Evolutionary conservation across 345 rosid genomes (phyloP).

Genomic region (Brassica nigra): DNA sequence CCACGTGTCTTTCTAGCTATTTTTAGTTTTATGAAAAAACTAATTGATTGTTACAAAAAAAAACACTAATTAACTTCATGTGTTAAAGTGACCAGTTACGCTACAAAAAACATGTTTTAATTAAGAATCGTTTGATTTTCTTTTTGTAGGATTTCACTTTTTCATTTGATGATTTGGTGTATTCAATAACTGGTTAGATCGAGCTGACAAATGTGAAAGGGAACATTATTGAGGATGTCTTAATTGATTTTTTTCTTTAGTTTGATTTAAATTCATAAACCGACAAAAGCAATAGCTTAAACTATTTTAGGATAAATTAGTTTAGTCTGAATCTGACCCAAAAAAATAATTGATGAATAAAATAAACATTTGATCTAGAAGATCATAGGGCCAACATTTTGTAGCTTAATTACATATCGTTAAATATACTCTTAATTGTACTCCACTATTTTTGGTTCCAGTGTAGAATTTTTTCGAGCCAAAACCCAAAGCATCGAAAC

Average conservation of each 20-base stretch:
- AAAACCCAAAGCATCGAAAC: neutral
- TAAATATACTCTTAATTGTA: neutral
- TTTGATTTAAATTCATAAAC: neutral
- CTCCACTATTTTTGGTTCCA: neutral
- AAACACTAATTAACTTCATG: neutral
- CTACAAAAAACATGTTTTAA: too few relatives aligned
- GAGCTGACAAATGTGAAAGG: neutral
- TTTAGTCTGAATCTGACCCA: neutral
- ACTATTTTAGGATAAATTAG: neutral
- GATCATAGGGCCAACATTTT: neutral
- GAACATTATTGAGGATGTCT: neutral
- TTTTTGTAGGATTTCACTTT: neutral
- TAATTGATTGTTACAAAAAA: too few relatives aligned
- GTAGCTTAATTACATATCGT: neutral
- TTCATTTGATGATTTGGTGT: neutral
- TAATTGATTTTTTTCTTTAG: neutral
- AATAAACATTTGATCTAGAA: neutral
- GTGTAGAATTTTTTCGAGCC: neutral
- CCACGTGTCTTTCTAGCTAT: slow-evolving; percentile 19
- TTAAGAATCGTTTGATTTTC: too few relatives aligned
- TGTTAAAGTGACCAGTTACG: slow-evolving; percentile 1
- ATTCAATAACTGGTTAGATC: too few relatives aligned
- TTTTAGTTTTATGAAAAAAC: slow-evolving; percentile 9
- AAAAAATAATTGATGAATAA: neutral
- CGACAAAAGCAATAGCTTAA: neutral